phyloP scores from a whole-genome alignment of 2,329 filamentous ascomycete genomes.

The Claviceps pusilla region DNA sequence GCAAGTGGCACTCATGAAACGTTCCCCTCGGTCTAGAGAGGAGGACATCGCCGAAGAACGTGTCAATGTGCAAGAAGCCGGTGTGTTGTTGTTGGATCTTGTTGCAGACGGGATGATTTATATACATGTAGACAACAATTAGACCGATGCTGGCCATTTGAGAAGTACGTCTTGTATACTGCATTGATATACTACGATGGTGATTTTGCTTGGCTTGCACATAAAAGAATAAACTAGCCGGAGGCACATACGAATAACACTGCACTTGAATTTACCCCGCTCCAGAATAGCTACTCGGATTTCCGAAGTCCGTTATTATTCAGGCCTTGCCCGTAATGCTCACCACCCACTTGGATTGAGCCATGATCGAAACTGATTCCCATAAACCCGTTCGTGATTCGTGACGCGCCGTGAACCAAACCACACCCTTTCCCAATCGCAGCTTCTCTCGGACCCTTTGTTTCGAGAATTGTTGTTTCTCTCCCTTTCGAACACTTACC shows the following conservation, averaged over 20 bases:
- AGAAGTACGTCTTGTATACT: not conserved
- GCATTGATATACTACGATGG: not conserved
- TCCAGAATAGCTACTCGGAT: too few species aligned
- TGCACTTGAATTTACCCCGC: too few species aligned
- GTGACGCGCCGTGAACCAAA: too few species aligned
- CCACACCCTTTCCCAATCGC: not conserved
- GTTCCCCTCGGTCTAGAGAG: not conserved
- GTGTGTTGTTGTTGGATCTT: not conserved
- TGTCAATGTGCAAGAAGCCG: not conserved
- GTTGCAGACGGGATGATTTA: not conserved
- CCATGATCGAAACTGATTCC: not conserved
- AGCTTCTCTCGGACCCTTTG: not conserved
- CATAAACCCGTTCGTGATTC: not conserved
- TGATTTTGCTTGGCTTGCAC: not conserved
- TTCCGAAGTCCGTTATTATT: too few species aligned
- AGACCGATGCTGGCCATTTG: not conserved
- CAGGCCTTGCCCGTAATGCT: too few species aligned
- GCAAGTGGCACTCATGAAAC: slow-evolving; percentile 30
- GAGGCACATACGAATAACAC: too few species aligned
- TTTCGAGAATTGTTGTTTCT: not conserved
- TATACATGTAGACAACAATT: not conserved
- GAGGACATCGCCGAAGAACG: not conserved
- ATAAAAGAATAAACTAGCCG: too few species aligned
- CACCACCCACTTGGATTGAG: too few species aligned
- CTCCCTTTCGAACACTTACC: not conserved